Percentiles rank a stretch among this genome's conserved stretches.
phyloP scores from a whole-genome alignment of 1,284 basidiomycete genomes.

The Cutaneotrichosporon dermatis region DNA sequence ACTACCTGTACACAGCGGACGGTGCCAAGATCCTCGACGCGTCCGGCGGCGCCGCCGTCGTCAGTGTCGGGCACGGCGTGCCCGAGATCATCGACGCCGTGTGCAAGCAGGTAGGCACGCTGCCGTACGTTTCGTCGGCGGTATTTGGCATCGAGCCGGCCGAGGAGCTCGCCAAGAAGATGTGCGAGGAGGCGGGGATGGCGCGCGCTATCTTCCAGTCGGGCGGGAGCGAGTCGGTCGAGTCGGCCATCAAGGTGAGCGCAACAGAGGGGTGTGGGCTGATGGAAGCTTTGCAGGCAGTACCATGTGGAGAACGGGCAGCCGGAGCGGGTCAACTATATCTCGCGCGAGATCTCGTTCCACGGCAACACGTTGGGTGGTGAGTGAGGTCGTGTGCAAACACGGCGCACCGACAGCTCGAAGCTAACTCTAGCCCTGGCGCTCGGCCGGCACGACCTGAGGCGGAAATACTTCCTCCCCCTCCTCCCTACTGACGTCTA shows the following conservation, averaged over 20 bases:
- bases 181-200: constrained; percentile 54
- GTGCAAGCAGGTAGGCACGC: constrained; percentile 59
- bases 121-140: constrained; percentile 50
- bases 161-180: constrained; percentile 53
- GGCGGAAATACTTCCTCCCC: constrained; percentile 40
- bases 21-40: constrained; percentile 29
- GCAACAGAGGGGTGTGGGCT: neutral
- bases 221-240: constrained; percentile 18
- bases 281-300: constrained; percentile 53
- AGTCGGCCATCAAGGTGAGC: constrained; percentile 17
- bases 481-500: constrained; percentile 19
- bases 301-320: constrained; percentile 60
- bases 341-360: constrained; percentile 71
- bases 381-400: constrained; percentile 5
- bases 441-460: constrained; percentile 31
- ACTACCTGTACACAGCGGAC: constrained; percentile 26
- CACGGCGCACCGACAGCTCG: no score
- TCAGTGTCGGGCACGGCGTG: constrained; percentile 69
- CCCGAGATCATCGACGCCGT: constrained; percentile 50
- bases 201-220: constrained; percentile 29
- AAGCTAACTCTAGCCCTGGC: constrained; percentile 13
- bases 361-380: constrained; percentile 73
- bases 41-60: constrained; percentile 72
- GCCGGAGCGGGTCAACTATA: constrained; percentile 66
- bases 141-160: constrained; percentile 26